phyloP scores from a whole-genome alignment of 371 early-diverging fungal genomes.

The Mortierella sp. region DNA sequence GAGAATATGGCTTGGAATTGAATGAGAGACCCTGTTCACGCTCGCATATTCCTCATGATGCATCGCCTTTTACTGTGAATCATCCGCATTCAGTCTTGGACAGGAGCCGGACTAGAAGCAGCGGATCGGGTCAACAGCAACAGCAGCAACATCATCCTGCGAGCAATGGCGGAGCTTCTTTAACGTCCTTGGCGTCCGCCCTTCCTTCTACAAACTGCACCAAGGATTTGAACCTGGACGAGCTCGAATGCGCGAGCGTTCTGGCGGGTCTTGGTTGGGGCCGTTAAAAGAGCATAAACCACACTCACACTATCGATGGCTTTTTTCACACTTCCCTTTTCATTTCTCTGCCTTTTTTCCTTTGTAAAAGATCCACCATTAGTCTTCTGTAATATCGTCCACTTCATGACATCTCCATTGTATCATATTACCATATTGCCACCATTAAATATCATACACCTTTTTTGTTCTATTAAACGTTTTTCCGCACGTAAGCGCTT shows the following conservation, averaged over 20 bases:
- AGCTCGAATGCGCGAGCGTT: conserved; percentile 52
- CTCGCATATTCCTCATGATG: no score
- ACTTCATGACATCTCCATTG: neutral
- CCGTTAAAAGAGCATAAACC: conserved; percentile 11
- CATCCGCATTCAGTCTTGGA: conserved; percentile 22
- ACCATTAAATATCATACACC: neutral
- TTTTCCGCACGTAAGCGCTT: no score
- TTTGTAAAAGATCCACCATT: neutral
- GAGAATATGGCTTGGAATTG: conserved; percentile 33
- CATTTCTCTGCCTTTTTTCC: neutral
- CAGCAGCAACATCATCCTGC: neutral
- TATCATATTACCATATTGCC: conserved; percentile 3
- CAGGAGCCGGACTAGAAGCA: conserved; percentile 22
- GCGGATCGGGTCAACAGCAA: neutral
- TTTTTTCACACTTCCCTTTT: no score
- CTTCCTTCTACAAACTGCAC: neutral
- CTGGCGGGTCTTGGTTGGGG: conserved; percentile 52
- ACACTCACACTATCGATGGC: neutral
- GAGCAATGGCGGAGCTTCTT: neutral
- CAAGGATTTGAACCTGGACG: conserved; percentile 44
- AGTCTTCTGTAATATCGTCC: neutral
- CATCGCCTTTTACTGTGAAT: neutral
- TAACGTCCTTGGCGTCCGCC: neutral
- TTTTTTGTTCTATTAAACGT: neutral
- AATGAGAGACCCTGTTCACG: conserved; percentile 14